Base-by-base conservation (phyloP, 306 rosid species). In the Lagenaria siceraria region DNA sequence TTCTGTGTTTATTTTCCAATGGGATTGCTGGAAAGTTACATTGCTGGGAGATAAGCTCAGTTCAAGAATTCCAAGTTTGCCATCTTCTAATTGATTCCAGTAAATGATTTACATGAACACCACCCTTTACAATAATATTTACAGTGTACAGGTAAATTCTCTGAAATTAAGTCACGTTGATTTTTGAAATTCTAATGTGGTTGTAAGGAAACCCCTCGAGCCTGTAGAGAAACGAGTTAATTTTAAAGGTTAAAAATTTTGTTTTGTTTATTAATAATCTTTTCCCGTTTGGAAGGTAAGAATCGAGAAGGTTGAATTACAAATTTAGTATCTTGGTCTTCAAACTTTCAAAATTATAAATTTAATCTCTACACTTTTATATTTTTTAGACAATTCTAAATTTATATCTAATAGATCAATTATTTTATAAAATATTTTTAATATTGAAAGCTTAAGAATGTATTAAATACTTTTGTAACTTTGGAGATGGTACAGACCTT, bases 11-110 rank as follows among this genome's bases (percentile, higher is more conserved):
- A 82, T 92, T 14, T 79, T 90, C 80, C 91, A 82, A 86, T 90
- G 86, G 78, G 92, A 90, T 88, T 60, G 93, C 86, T 92, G 91
- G 92, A 90, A 95, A 84, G 83, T 90, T 68, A 92, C 97, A 27
- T 74, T 95, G 82, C 88, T 82, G 3, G 97, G 96, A 69, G 92
- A 92, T 84, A 92, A 90, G 83, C 95, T 90, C 69, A 74, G 82
- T 75, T 89, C 96, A 65, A 89, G 98, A 80, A 85, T 83, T 69
- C 80, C 82, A 49, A 80, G 87, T 66, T 73, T 84, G 51, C 81
- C 82, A 82, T 84, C 71, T 46, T 48, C 19, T 7, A 24, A 48
- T 48, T 46, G 55, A 42, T 22, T 24, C 56, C 56, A 12, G 6
- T 10, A 0, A 46, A 69, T 69, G 27, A 42, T 69, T 24, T 43